Percentiles rank a stretch among this genome's conserved stretches.
Evolutionary conservation across 208 protist genomes (phyloP).

Genomic region (Trypanosoma cruzi): DNA sequence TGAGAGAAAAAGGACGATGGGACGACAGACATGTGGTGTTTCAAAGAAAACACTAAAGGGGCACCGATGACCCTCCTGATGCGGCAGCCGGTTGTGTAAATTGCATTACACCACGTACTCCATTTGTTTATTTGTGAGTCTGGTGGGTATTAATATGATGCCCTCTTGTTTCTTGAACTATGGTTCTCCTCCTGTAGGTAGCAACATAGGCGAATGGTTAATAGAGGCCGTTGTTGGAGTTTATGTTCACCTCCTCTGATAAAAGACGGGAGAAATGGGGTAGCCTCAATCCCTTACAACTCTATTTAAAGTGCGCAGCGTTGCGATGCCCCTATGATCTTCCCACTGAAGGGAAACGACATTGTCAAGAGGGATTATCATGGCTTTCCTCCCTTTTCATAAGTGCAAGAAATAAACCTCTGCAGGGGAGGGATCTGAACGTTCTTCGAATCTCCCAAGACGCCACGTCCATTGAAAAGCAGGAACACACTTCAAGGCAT

Average conservation of each 20-base stretch:
- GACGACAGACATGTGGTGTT: neutral
- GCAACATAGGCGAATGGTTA: neutral
- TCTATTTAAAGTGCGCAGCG: conserved; percentile 42
- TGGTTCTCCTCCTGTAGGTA: conserved; percentile 2
- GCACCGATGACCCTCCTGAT: neutral
- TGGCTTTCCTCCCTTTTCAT: conserved; percentile 16
- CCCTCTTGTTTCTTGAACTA: conserved; percentile 1
- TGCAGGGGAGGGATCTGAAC: neutral
- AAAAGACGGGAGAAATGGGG: neutral
- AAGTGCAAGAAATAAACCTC: neutral
- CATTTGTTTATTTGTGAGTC: conserved; percentile 7
- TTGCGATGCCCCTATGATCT: conserved; percentile 27
- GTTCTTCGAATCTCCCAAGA: neutral
- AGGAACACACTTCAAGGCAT: neutral
- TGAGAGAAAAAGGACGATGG: neutral
- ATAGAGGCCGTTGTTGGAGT: neutral
- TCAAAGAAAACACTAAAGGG: neutral
- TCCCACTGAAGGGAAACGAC: neutral
- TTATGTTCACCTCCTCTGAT: neutral
- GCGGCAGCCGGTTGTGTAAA: neutral
- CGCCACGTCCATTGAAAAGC: neutral
- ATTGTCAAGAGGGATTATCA: neutral
- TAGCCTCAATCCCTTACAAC: conserved; percentile 30
- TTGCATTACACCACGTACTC: neutral
- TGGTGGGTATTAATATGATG: neutral